phyloP scores from a whole-genome alignment of 2,329 filamentous ascomycete species.

The Aspergillus quadricinctus region DNA sequence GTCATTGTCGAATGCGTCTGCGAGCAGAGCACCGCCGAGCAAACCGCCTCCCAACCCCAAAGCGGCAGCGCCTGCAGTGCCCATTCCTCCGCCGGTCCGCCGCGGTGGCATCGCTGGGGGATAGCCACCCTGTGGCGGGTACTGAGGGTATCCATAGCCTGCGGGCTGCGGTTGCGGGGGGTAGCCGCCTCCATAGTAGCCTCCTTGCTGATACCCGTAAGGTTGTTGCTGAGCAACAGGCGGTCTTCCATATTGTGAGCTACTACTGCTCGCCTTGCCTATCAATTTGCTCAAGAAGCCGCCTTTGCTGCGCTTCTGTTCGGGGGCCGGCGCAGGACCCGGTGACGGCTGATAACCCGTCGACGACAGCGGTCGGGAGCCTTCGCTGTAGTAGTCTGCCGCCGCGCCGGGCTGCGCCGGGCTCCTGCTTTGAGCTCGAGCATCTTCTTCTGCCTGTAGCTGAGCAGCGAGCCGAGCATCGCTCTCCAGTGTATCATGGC shows the following conservation, averaged over 20 bases:
- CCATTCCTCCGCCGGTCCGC: constrained; percentile 50
- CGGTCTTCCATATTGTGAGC: constrained; percentile 13
- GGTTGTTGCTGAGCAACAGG: constrained; percentile 23
- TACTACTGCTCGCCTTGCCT: constrained; percentile 38
- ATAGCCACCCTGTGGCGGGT: constrained; percentile 33
- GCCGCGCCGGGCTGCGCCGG: constrained; percentile 32
- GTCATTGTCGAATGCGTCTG: constrained; percentile 62
- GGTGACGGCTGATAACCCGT: constrained; percentile 1
- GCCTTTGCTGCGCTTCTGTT: constrained; percentile 40
- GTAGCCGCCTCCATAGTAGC: constrained; percentile 28
- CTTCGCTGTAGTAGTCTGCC: constrained; percentile 45
- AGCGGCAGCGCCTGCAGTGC: constrained; percentile 68
- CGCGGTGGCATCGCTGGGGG: constrained; percentile 41
- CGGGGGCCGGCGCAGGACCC: constrained; percentile 11
- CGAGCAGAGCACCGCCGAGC: constrained; percentile 70
- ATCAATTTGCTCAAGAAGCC: constrained; percentile 52
- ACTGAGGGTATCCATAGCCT: constrained; percentile 36
- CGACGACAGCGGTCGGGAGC: constrained; percentile 12
- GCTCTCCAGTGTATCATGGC: constrained; percentile 46
- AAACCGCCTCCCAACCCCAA: constrained; percentile 78
- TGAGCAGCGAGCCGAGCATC: constrained; percentile 72
- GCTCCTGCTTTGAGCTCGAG: constrained; percentile 42
- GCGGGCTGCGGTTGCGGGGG: constrained; percentile 18
- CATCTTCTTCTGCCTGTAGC: constrained; percentile 80
- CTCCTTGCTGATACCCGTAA: constrained; percentile 19